Conservation (phyloP, 495 filamentous ascomycete genomes). For the Penicillium dipodomyicola region DNA sequence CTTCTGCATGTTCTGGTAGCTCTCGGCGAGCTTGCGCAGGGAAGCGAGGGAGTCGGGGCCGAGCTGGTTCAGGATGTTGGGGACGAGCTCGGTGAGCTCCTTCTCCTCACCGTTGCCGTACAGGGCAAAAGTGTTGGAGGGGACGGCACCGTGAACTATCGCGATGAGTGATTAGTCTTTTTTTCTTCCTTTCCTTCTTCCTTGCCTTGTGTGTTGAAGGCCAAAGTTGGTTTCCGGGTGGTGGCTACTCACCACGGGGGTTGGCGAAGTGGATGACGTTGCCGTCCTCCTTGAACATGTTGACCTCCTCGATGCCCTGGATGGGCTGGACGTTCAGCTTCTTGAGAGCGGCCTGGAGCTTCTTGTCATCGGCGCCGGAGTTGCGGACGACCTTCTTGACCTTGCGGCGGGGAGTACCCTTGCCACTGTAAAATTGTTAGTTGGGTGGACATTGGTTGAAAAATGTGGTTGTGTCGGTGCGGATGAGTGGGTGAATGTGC, state of each 20-base stretch:
- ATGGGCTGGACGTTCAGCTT: conserved; percentile 97
- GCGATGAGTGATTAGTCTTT: background rate
- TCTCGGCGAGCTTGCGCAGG: conserved; percentile 96
- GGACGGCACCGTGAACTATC: conserved; percentile 90
- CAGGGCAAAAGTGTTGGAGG: conserved; percentile 98
- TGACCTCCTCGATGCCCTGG: conserved; percentile 98
- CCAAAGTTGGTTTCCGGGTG: background rate
- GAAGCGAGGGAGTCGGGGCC: conserved; percentile 97
- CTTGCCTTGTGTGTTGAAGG: conserved; percentile 1
- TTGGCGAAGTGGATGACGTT: conserved; percentile 99
- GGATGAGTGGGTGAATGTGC: background rate
- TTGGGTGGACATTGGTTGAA: conserved; percentile 13
- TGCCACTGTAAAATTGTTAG: conserved; percentile 63
- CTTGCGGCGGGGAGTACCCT: conserved; percentile 96
- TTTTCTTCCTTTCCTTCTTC: conserved; percentile 1
- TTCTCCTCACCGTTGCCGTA: conserved; percentile 99
- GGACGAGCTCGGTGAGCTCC: conserved; percentile 98
- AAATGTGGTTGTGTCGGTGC: background rate
- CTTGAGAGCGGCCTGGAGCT: conserved; percentile 91
- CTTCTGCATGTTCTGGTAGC: conserved; percentile 99
- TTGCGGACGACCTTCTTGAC: conserved; percentile 95
- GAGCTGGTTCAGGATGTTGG: conserved; percentile 98
- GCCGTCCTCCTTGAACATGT: conserved; percentile 99
- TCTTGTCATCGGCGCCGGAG: conserved; percentile 95
- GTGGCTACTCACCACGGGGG: conserved; percentile 74